Evolutionary conservation across 1,284 basidiomycete species (phyloP), one percentile per base, ranked within the genome.

Genomic region (Rhodotorula sp.): DNA sequence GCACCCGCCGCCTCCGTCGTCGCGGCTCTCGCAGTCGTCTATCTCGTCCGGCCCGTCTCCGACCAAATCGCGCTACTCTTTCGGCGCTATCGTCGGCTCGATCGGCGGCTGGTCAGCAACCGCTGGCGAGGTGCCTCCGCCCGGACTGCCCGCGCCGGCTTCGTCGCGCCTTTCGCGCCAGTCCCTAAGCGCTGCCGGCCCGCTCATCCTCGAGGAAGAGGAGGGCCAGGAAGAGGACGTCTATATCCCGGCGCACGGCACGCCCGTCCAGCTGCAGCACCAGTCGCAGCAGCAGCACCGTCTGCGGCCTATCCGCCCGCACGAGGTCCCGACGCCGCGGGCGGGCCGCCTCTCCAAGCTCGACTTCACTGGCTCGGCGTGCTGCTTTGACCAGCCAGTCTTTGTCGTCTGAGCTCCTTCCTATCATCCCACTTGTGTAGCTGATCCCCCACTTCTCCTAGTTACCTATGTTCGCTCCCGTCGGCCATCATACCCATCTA

Each of bases 71-170:
- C 70, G 74, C 2, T 63, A 70, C 60, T 68, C 67, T n/a, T 76
- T 76, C 49, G 70, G 72, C 44, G 65, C 55, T 27, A 62, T 74
- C 41, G 64, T 70, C 52, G 75, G 73, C 19, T 69, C 69, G 52
- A 34, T 73, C 44, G 67, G 71, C 50, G 71, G 74, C 16, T 76
- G 74, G 70, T 70, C 72, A 27, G 61, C 72, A 3, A 27, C 68
- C 2, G 48, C 60, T 5, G 70, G 71, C 9, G 45, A 57, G 56
- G n/a, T 27, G 12, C 61, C 45, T 23, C 50, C 61, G 41, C 23
- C 59, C 13, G 23, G 45, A 41, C 48, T 52, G 7, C 59, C 67
- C 34, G 57, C 59, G 34, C 49, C 68, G 16, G 64, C 64, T 8
- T 49, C 70, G 17, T 63, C 69, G 21, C 64, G 67, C 46, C 50